phyloP scores from a whole-genome alignment of 2,329 filamentous ascomycete genomes.

The Diatrype stigma region DNA sequence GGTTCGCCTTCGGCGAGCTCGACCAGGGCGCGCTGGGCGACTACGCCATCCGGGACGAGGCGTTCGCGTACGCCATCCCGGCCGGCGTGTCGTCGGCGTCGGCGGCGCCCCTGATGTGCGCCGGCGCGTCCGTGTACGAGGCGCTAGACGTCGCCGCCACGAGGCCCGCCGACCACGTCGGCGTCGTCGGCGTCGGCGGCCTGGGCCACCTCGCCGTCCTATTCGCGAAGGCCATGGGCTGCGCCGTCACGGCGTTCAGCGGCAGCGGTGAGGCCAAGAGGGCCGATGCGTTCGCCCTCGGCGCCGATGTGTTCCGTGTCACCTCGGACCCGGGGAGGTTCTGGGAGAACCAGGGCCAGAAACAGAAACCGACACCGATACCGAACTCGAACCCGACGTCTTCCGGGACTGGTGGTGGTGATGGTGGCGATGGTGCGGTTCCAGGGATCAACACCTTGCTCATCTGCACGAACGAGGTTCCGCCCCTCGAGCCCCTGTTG shows the following conservation, averaged over 20 bases:
- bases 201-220: slow-evolving; percentile 61
- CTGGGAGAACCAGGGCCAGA: neutral
- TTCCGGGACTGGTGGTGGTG: no score
- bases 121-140: slow-evolving; percentile 38
- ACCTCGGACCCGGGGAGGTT: neutral
- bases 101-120: slow-evolving; percentile 43
- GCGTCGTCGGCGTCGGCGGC: slow-evolving; percentile 53
- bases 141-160: slow-evolving; percentile 22
- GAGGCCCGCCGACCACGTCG: slow-evolving; percentile 25
- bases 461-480: slow-evolving; percentile 1
- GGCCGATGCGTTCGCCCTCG: slow-evolving; percentile 9
- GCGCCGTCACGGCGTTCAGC: slow-evolving; percentile 5
- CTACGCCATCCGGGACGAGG: slow-evolving; percentile 28
- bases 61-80: slow-evolving; percentile 36
- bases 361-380: neutral
- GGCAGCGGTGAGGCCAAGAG: slow-evolving; percentile 1
- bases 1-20: slow-evolving; percentile 29
- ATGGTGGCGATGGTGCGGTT: no score
- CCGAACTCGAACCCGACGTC: neutral
- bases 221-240: slow-evolving; percentile 58
- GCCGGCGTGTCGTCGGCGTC: slow-evolving; percentile 31
- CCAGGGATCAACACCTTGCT: slow-evolving; percentile 4
- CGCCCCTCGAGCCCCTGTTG: neutral
- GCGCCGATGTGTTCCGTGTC: slow-evolving; percentile 8
- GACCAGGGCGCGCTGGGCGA: slow-evolving; percentile 33